These are phyloP conservation scores for Irpex rosettiformis DNA, from an alignment of 1,284 basidiomycete species.

Conservation along the genomic window DNA sequence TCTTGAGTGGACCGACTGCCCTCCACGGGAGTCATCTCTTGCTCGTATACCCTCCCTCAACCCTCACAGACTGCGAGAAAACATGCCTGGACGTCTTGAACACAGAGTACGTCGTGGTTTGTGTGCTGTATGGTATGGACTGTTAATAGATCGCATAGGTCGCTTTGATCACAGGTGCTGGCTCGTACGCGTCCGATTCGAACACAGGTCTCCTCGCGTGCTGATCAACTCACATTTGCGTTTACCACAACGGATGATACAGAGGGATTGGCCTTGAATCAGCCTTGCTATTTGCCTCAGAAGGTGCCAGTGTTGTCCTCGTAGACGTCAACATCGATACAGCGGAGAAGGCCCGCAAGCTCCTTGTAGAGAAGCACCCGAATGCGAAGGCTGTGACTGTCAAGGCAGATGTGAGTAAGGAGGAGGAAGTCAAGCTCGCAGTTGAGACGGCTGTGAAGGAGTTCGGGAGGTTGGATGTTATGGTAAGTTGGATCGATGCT, in stretches of 20 bases:
- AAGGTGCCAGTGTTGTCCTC: constrained; percentile 86
- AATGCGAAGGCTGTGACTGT: constrained; percentile 70
- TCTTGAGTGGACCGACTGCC: not conserved
- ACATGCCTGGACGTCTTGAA: constrained; percentile 67
- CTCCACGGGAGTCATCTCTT: not conserved
- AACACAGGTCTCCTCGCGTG: not conserved
- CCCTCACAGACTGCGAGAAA: not conserved
- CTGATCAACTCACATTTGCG: constrained; percentile 2
- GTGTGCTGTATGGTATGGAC: constrained; percentile 6
- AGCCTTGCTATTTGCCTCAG: constrained; percentile 86
- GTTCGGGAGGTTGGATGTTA: constrained; percentile 89
- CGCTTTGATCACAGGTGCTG: constrained; percentile 81
- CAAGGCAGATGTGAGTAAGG: constrained; percentile 87
- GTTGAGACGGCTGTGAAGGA: constrained; percentile 79
- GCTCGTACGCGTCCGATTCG: constrained; percentile 58
- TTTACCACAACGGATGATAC: constrained; percentile 5
- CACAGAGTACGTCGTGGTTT: constrained; percentile 49
- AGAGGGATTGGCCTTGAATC: constrained; percentile 95
- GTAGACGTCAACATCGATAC: constrained; percentile 83
- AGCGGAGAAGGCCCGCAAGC: constrained; percentile 66
- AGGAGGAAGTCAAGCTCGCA: constrained; percentile 78
- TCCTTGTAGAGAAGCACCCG: constrained; percentile 67
- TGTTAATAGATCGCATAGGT: constrained; percentile 40
- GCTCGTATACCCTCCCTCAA: not conserved
- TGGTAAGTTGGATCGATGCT: constrained; percentile 52